phyloP scores from a whole-genome alignment of 2,329 filamentous ascomycete species.

The Trichoderma breve region DNA sequence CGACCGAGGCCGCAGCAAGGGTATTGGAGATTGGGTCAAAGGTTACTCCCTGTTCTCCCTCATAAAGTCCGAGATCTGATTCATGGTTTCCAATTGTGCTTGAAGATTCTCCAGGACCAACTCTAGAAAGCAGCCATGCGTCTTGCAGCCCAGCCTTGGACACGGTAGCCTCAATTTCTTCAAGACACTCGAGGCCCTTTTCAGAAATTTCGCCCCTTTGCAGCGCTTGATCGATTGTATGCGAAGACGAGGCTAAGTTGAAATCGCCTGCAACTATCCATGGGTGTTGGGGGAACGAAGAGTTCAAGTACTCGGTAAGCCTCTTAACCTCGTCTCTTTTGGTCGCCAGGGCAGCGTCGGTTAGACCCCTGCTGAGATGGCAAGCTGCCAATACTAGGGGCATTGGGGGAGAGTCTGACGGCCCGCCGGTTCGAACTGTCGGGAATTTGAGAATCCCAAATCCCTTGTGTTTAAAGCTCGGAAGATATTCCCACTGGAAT shows the following conservation, averaged over 20 bases:
- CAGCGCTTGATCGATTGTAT: constrained; percentile 53
- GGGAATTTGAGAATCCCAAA: constrained; percentile 49
- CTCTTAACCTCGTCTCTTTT: constrained; percentile 57
- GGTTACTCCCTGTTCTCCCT: constrained; percentile 64
- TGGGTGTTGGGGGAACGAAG: constrained; percentile 42
- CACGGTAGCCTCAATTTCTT: constrained; percentile 47
- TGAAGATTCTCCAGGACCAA: constrained; percentile 43
- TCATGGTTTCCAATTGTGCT: constrained; percentile 27
- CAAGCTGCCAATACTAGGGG: constrained; percentile 54
- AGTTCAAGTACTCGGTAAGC: constrained; percentile 46
- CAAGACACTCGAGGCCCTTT: constrained; percentile 44
- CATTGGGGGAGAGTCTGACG: constrained; percentile 25
- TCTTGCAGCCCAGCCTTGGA: constrained; percentile 49
- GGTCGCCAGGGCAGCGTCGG: constrained; percentile 54
- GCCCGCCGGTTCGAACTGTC: constrained; percentile 18
- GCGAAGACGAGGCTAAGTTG: constrained; percentile 60
- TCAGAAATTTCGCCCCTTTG: constrained; percentile 52
- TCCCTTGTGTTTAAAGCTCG: constrained; percentile 57
- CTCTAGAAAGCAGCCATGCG: constrained; percentile 47
- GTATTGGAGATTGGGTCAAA: constrained; percentile 59
- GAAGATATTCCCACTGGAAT: constrained; percentile 56
- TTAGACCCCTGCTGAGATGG: constrained; percentile 61
- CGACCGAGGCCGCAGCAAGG: constrained; percentile 52
- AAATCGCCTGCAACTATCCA: constrained; percentile 64
- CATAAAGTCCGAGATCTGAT: constrained; percentile 39